Base-by-base conservation (phyloP, 208 protist species). In the Wallacemonas sp. region DNA sequence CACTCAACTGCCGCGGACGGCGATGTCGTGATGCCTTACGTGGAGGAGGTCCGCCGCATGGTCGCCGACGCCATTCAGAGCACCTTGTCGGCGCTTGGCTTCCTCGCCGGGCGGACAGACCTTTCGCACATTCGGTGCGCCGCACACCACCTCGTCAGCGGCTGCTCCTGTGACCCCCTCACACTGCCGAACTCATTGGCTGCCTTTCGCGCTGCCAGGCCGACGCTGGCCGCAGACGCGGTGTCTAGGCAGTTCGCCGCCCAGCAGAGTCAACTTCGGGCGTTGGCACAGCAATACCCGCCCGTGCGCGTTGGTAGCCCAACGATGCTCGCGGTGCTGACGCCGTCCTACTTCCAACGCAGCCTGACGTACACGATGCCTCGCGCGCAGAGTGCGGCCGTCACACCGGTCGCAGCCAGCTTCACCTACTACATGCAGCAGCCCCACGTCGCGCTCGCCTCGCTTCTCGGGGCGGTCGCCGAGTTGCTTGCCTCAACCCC, bases 381-480 rank as follows among this genome's bases (percentile, higher is more conserved):
- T 36, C 65, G 21, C 34, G 61, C 66, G 0, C 32, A 71, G 32
- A 67, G 72, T 34, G 15, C 67, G 1, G 52, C 79, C 24, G 27
- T 90, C 19, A 75, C 78, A 36, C 76, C 79, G n/a, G 55, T 94
- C 26, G 79, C 78, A 26, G 62, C 75, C 17, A 73, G 76, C 33
- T 72, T 94, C 1, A 68, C 72, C 52, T 85, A 84, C 55, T 82
- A 94, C 53, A 50, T 83, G 8, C 63, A 66, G 6, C 76, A 70
- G 36, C 61, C 63, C 15, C 66, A 81, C 48, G 79, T 81, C 4
- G 69, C 75, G 26, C 73, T 94, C 21, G 72, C 73, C 3, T 76
- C 82, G 19, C 69, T 94, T 32, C 79, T 94, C 66, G 48, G 71
- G 53, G 63, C 81, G 13, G 85, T 79, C 17, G 91, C 88, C 12